phyloP scores from a whole-genome alignment of 352 stramenopile species.

The Phytophthora meadii region DNA sequence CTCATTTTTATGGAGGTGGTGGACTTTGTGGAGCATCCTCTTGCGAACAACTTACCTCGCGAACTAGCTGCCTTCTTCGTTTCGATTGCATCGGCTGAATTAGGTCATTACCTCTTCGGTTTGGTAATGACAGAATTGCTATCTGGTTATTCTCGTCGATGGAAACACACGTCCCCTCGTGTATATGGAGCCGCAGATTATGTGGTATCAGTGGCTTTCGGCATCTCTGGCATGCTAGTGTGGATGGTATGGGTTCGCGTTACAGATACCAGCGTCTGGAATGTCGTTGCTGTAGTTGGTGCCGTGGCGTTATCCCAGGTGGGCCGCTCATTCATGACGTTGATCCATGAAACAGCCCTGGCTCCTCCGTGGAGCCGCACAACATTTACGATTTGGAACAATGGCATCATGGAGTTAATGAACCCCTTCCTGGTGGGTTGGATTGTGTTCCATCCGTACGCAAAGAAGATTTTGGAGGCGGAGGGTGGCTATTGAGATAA shows the following conservation, averaged over 20 bases:
- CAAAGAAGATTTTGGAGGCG: constrained; percentile 52
- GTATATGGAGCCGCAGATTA: constrained; percentile 17
- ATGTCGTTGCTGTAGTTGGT: constrained; percentile 44
- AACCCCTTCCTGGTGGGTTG: constrained; percentile 68
- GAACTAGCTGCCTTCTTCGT: constrained; percentile 63
- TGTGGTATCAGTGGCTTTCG: constrained; percentile 28
- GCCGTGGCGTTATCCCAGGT: constrained; percentile 47
- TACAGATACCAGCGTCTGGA: constrained; percentile 30
- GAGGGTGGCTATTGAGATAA: constrained; percentile 20
- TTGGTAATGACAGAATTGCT: constrained; percentile 10
- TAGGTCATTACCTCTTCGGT: constrained; percentile 41
- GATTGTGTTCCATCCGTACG: constrained; percentile 70
- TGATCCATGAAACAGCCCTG: constrained; percentile 55
- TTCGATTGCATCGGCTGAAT: constrained; percentile 42
- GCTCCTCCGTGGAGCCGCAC: constrained; percentile 17
- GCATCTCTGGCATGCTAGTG: constrained; percentile 21
- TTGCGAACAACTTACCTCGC: constrained; percentile 36
- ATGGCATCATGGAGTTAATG: constrained; percentile 59
- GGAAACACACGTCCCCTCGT: constrained; percentile 12
- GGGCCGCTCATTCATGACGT: constrained; percentile 41
- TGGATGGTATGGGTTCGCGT: constrained; percentile 30
- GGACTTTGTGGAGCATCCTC: constrained; percentile 60
- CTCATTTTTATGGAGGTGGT: constrained; percentile 72
- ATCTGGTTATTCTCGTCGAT: constrained; percentile 12
- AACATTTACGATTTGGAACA: constrained; percentile 47